Evolutionary conservation across 208 protist genomes (phyloP).

Genomic region (Crithidia fasciculata): DNA sequence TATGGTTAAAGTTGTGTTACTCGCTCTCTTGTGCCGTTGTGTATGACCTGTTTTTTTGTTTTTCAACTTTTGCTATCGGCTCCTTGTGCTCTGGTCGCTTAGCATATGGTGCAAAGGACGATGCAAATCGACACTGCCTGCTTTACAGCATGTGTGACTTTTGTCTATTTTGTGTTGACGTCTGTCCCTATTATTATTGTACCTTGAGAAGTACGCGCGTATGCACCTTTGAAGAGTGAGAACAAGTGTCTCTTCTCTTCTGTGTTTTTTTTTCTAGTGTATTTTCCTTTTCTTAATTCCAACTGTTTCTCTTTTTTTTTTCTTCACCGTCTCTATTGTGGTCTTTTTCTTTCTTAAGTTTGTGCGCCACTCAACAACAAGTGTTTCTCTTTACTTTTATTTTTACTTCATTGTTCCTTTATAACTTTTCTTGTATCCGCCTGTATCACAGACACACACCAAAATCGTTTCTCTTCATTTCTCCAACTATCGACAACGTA

Average conservation of each 20-base stretch:
- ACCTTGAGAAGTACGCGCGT: neutral
- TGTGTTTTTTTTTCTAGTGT: slow-evolving; percentile 1
- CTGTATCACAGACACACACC: slow-evolving; percentile 3
- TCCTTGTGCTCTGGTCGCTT: too few relatives aligned
- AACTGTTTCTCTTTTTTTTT: neutral
- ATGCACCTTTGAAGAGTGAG: too few relatives aligned
- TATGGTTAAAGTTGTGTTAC: too few relatives aligned
- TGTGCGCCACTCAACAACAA: neutral
- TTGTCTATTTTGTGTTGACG: neutral
- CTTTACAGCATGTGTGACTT: too few relatives aligned
- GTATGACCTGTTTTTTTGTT: too few relatives aligned
- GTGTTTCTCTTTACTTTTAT: slow-evolving; percentile 12
- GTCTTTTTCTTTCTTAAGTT: neutral
- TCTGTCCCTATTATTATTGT: neutral
- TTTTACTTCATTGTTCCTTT: slow-evolving; percentile 1
- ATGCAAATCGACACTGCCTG: too few relatives aligned
- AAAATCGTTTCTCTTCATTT: slow-evolving; percentile 5
- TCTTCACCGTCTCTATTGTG: neutral
- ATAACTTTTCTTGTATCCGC: neutral
- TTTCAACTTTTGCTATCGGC: too few relatives aligned
- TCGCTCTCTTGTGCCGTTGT: too few relatives aligned
- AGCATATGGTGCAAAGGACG: too few relatives aligned
- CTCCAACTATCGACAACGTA: neutral
- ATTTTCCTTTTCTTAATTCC: neutral
- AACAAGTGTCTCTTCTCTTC: neutral